Conservation (phyloP, 2,329 filamentous ascomycete species). For the Helicocarpus griseus region DNA sequence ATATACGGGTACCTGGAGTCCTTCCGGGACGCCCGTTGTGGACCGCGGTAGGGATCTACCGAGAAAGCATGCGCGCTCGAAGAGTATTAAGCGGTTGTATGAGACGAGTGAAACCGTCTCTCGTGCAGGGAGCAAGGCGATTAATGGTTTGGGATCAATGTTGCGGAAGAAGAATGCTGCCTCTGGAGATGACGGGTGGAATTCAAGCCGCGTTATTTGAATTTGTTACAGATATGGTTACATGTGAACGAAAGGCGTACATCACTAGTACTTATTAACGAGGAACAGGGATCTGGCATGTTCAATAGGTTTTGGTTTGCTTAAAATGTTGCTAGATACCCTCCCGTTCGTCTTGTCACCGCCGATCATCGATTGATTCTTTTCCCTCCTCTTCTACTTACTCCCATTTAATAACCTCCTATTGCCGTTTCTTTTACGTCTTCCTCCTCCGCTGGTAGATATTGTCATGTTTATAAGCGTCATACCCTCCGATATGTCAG, state of each 20-base stretch:
- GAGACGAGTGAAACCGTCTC: constrained; percentile 10
- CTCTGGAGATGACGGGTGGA: background rate
- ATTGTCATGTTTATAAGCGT: no score
- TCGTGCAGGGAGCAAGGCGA: constrained; percentile 10
- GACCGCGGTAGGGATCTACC: background rate
- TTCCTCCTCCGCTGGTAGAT: no score
- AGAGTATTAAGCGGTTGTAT: constrained; percentile 13
- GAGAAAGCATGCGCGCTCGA: constrained; percentile 6
- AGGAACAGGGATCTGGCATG: background rate
- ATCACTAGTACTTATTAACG: background rate
- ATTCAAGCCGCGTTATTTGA: background rate
- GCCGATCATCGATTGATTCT: no score
- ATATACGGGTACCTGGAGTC: background rate
- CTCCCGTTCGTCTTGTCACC: no score
- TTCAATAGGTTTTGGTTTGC: no score
- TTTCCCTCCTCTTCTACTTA: no score
- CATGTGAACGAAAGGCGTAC: background rate
- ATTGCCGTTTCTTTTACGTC: no score
- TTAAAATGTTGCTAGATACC: no score
- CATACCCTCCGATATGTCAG: no score
- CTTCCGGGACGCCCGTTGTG: background rate
- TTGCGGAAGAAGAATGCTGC: constrained; percentile 6
- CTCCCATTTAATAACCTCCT: no score
- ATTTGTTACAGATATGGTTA: background rate
- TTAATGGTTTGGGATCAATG: constrained; percentile 12